Evolutionary conservation across 2,329 filamentous ascomycete genomes (phyloP).

Genomic region (Simplicillium aogashimaense): DNA sequence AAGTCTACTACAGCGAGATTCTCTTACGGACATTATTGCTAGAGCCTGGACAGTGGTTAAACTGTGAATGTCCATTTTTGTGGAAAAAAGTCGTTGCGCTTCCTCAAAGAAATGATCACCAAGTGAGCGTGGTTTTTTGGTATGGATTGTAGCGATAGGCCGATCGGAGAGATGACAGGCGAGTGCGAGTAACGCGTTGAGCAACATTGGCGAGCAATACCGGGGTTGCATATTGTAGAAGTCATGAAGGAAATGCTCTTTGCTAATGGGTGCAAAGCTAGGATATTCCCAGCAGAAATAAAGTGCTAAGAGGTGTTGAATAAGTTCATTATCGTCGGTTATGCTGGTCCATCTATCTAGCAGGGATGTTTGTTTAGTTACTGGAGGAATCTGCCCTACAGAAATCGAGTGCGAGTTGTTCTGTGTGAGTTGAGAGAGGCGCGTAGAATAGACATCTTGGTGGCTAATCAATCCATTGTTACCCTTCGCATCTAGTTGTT

Average conservation of each 20-base stretch:
- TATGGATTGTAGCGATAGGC: conserved; percentile 50
- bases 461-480: too few species aligned
- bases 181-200: conserved; percentile 55
- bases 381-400: too few species aligned
- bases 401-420: too few species aligned
- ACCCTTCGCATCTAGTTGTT: too few species aligned
- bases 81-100: conserved; percentile 47
- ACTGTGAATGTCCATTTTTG: conserved; percentile 46
- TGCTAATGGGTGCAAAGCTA: conserved; percentile 62
- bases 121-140: conserved; percentile 50
- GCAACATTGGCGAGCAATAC: conserved; percentile 57
- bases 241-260: conserved; percentile 59
- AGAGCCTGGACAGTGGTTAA: conserved; percentile 66
- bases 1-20: conserved; percentile 62
- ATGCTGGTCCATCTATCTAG: conserved; percentile 48
- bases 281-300: conserved; percentile 72
- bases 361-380: conserved; percentile 33
- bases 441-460: too few species aligned
- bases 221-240: conserved; percentile 48
- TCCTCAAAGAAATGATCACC: conserved; percentile 69
- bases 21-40: conserved; percentile 64
- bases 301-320: conserved; percentile 53
- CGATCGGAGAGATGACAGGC: conserved; percentile 61
- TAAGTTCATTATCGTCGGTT: conserved; percentile 44
- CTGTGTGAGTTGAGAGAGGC: too few species aligned